phyloP scores from a whole-genome alignment of 768 basidiomycete genomes.

The Mycena polygramma region DNA sequence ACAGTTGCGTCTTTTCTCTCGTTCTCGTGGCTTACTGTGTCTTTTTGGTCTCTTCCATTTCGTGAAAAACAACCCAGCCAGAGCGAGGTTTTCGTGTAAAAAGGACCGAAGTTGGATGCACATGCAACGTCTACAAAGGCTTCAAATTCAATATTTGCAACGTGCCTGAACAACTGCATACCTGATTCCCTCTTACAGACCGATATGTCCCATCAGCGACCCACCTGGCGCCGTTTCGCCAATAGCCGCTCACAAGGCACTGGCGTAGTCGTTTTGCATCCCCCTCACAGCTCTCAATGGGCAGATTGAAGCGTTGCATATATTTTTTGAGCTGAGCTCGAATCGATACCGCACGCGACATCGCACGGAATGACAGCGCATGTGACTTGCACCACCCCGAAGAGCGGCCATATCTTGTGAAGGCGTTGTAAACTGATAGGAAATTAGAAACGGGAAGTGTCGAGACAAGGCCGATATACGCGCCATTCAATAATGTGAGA shows the following conservation, averaged over 20 bases:
- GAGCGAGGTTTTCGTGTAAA: conserved; percentile 93
- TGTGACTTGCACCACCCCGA: conserved; percentile 95
- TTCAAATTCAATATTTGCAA: conserved; percentile 25
- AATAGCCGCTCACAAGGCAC: conserved; percentile 94
- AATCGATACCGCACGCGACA: conserved; percentile 95
- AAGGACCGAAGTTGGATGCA: conserved; percentile 94
- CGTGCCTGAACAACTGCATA: too few relatives aligned
- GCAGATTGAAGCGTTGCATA: conserved; percentile 89
- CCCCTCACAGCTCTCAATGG: conserved; percentile 88
- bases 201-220: conserved; percentile 94
- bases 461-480: conserved; percentile 20
- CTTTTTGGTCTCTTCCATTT: conserved; percentile 97
- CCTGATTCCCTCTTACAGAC: conserved; percentile 86
- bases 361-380: conserved; percentile 91
- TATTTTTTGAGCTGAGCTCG: conserved; percentile 96
- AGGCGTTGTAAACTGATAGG: conserved; percentile 89
- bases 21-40: conserved; percentile 72
- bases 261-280: conserved; percentile 86
- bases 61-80: conserved; percentile 96
- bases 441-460: conserved; percentile 5
- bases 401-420: conserved; percentile 84
- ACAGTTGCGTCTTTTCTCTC: background rate
- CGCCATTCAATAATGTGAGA: conserved; percentile 93
- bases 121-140: conserved; percentile 80
- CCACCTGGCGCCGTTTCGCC: conserved; percentile 94